A percentile compares a stretch with the other conserved stretches of the same genome.
These are phyloP conservation scores for Diaporthe australafricana DNA, from an alignment of 2,329 filamentous ascomycete genomes.

Conservation along the genomic window DNA sequence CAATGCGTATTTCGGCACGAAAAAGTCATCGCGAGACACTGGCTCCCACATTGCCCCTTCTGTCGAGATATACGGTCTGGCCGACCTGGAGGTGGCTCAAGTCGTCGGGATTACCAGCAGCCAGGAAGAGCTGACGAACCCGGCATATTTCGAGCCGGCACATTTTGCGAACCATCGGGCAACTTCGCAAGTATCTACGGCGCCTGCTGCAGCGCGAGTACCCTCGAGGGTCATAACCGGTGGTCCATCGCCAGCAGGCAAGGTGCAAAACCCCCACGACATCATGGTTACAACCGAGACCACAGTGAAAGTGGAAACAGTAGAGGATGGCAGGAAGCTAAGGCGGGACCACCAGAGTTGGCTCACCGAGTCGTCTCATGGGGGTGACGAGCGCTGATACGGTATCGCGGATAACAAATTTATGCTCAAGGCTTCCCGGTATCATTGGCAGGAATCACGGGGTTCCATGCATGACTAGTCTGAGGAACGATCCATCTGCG, in stretches of 20 bases:
- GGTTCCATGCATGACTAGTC: background rate
- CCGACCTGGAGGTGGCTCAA: constrained; percentile 29
- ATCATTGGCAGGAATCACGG: background rate
- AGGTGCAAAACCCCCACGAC: constrained; percentile 9
- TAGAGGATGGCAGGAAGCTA: background rate
- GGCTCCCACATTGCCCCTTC: background rate
- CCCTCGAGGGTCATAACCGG: background rate
- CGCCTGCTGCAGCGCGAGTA: background rate
- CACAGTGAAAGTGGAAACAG: constrained; percentile 17
- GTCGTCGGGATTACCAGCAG: constrained; percentile 21
- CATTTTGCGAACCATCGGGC: constrained; percentile 6
- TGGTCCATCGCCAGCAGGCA: background rate
- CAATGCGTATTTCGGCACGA: constrained; percentile 7
- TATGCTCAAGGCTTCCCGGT: background rate
- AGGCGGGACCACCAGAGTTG: constrained; percentile 15
- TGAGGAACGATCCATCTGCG: background rate
- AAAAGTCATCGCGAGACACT: constrained; percentile 13
- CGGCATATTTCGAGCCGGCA: constrained; percentile 8
- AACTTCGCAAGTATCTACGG: background rate
- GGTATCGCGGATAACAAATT: background rate
- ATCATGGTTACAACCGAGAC: constrained; percentile 33
- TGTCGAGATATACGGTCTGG: constrained; percentile 19
- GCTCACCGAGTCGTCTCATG: constrained; percentile 13
- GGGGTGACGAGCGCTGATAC: background rate
- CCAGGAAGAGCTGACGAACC: constrained; percentile 7